These are phyloP conservation scores for Cystofilobasidium macerans DNA, from an alignment of 768 basidiomycete species.

Conservation along the genomic window DNA sequence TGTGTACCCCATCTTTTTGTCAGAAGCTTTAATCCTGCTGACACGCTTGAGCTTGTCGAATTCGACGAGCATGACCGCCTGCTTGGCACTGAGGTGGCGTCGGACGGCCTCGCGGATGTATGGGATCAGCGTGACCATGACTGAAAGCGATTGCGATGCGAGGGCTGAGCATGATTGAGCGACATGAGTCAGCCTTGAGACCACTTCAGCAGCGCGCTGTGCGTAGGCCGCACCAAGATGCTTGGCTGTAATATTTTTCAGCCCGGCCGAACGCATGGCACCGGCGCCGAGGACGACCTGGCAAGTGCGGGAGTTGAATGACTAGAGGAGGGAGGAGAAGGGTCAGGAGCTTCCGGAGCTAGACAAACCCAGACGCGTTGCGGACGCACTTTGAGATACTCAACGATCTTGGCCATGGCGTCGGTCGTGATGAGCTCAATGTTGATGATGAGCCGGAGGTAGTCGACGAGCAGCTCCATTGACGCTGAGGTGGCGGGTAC, in stretches of 20 bases:
- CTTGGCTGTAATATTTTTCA: conserved; percentile 97
- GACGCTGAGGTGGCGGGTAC: conserved; percentile 75
- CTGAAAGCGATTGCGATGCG: conserved; percentile 88
- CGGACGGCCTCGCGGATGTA: conserved; percentile 92
- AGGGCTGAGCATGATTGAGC: conserved; percentile 48
- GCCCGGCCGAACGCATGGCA: conserved; percentile 94
- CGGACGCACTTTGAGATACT: conserved; percentile 63
- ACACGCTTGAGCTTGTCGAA: conserved; percentile 97
- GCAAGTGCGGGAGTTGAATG: conserved; percentile 95
- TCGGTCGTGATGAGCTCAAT: conserved; percentile 82
- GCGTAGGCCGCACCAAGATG: conserved; percentile 77
- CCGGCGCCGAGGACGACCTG: conserved; percentile 97
- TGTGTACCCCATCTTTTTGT: too few relatives aligned
- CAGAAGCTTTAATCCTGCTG: conserved; percentile 33
- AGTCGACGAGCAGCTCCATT: conserved; percentile 59
- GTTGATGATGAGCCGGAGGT: conserved; percentile 77
- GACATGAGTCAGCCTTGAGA: neutral
- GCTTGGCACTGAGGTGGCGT: conserved; percentile 82
- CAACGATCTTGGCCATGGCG: conserved; percentile 85
- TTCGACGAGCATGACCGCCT: conserved; percentile 92
- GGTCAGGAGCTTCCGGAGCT: too few relatives aligned
- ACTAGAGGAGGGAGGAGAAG: conserved; percentile 39
- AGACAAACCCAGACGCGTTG: neutral
- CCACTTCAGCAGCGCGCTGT: too few relatives aligned
- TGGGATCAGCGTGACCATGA: conserved; percentile 86